Conservation (phyloP, 169 alveolate species). For the Theileria parva region DNA sequence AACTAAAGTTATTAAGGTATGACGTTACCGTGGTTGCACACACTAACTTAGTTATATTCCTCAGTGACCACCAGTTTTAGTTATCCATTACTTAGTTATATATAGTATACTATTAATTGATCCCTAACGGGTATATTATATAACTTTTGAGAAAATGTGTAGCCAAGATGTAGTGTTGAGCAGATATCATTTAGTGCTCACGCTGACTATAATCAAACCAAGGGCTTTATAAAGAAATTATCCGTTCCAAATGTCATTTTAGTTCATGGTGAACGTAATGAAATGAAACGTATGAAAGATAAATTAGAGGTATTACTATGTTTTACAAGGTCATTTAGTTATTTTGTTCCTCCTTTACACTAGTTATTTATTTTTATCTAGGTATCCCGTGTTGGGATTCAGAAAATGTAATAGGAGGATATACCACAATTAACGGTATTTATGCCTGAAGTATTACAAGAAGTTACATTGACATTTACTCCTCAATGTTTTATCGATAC, state of each 20-base stretch:
- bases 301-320: constrained; percentile 63
- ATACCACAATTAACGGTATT: constrained; percentile 72
- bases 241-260: constrained; percentile 92
- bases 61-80: background rate
- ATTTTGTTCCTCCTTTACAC: too few relatives aligned
- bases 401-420: constrained; percentile 36
- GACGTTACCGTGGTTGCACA: background rate
- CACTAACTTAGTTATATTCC: too few relatives aligned
- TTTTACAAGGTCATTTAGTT: too few relatives aligned
- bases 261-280: constrained; percentile 95
- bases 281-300: constrained; percentile 79
- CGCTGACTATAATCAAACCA: constrained; percentile 93
- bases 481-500: constrained; percentile 37
- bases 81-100: constrained; percentile 64
- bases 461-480: constrained; percentile 61
- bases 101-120: constrained; percentile 43
- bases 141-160: constrained; percentile 58
- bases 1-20: constrained; percentile 72
- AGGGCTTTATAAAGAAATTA: constrained; percentile 87
- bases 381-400: background rate
- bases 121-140: too few relatives aligned
- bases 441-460: constrained; percentile 77
- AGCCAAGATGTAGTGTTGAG: constrained; percentile 89
- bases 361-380: background rate
- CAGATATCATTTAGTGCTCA: constrained; percentile 94